Evolutionary conservation across 176 grass and related monocot species (phyloP).

Genomic region (Alloteropsis semialata): DNA sequence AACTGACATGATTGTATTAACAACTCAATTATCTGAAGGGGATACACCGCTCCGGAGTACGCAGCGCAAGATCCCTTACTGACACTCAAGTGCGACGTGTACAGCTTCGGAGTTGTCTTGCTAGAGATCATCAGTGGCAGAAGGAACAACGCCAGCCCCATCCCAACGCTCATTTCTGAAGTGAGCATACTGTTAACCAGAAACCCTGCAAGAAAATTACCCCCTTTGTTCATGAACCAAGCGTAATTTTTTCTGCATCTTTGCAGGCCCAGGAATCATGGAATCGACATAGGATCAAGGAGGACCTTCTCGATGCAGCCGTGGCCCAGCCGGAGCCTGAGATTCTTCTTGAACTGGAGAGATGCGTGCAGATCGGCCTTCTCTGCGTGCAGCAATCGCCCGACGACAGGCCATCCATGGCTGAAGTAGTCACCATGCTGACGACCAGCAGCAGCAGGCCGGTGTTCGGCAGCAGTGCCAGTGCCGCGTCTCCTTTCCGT

Average conservation of each 20-base stretch:
- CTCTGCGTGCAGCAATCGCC: constrained; percentile 49
- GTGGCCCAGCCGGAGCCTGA: background rate
- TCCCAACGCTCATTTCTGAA: background rate
- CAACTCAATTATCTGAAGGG: background rate
- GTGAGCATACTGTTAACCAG: background rate
- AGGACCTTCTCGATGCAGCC: constrained; percentile 5
- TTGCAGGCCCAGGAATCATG: constrained; percentile 39
- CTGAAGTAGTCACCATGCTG: constrained; percentile 26
- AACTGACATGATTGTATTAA: background rate
- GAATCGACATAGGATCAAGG: background rate
- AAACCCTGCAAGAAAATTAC: background rate
- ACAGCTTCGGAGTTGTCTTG: constrained; percentile 8
- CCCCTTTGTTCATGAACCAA: background rate
- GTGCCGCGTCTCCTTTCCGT: background rate
- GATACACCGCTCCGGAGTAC: constrained; percentile 31
- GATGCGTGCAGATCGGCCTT: constrained; percentile 50
- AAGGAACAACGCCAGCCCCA: background rate
- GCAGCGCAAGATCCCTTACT: rapidly evolving
- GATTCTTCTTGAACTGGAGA: background rate
- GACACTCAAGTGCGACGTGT: constrained; percentile 28
- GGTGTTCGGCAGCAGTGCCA: background rate
- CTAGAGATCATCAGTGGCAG: background rate
- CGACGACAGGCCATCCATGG: constrained; percentile 32
- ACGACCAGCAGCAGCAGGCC: background rate
- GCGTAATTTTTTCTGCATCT: background rate